phyloP scores from a whole-genome alignment of 768 basidiomycete genomes.

The Rhizopogon roseolus region DNA sequence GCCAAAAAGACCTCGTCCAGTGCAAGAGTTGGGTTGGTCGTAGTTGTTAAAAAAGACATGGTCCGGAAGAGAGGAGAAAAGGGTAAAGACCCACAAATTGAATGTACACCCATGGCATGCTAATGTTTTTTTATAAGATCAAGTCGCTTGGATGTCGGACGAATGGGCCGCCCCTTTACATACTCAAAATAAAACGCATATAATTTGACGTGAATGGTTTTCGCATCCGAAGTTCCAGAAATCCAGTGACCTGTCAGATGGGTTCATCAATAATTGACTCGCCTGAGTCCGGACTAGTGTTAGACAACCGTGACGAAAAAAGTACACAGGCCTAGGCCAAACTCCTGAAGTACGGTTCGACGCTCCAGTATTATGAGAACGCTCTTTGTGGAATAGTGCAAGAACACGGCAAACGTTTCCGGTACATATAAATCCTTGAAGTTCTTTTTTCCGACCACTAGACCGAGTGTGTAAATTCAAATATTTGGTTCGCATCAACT shows the following conservation, averaged over 20 bases:
- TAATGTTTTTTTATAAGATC: neutral
- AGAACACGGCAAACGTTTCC: too few relatives aligned
- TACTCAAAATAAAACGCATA: neutral
- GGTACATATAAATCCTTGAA: too few relatives aligned
- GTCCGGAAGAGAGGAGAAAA: neutral
- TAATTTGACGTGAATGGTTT: neutral
- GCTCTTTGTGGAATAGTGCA: too few relatives aligned
- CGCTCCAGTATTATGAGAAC: too few relatives aligned
- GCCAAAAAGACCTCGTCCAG: constrained; percentile 1
- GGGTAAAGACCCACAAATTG: neutral
- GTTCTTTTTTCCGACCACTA: too few relatives aligned
- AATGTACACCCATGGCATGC: neutral
- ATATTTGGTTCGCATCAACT: too few relatives aligned
- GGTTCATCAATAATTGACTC: neutral
- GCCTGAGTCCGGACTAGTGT: neutral
- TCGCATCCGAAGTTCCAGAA: neutral
- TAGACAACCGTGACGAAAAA: neutral
- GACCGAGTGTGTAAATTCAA: too few relatives aligned
- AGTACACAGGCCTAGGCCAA: too few relatives aligned
- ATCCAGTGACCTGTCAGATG: neutral
- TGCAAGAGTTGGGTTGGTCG: neutral
- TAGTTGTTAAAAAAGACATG: neutral
- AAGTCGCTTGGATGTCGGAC: neutral
- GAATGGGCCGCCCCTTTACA: neutral
- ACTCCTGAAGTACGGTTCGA: too few relatives aligned